Conservation (phyloP, 805 yeast genomes). For the Brettanomyces sp. region DNA sequence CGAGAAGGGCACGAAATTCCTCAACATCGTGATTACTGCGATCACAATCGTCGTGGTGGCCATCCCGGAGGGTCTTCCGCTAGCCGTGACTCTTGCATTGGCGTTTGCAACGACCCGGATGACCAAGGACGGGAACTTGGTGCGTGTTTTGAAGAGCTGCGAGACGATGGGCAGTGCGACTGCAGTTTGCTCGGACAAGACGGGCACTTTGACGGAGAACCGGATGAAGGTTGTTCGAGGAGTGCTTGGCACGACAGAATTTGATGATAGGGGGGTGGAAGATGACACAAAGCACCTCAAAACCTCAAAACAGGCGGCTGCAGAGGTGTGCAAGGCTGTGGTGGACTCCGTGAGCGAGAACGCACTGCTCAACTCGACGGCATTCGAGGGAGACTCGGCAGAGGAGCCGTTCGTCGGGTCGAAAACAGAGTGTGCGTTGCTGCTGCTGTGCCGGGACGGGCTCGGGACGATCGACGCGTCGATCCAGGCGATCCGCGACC, state of each 20-base stretch:
- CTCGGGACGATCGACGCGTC: constrained; percentile 35
- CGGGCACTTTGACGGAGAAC: constrained; percentile 94
- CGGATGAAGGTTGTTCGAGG: constrained; percentile 85
- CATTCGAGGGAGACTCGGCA: constrained; percentile 56
- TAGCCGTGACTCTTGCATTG: constrained; percentile 92
- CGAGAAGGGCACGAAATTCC: constrained; percentile 73
- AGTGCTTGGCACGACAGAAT: constrained; percentile 44
- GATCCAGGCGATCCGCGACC: constrained; percentile 39
- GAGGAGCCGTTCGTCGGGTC: constrained; percentile 74
- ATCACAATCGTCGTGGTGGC: constrained; percentile 94
- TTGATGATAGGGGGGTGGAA: constrained; percentile 31
- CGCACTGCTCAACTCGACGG: constrained; percentile 75
- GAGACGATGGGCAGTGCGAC: constrained; percentile 99
- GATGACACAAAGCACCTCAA: neutral
- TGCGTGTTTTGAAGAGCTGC: constrained; percentile 87
- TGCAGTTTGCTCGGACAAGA: constrained; percentile 92
- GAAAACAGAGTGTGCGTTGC: constrained; percentile 87
- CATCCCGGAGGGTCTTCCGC: constrained; percentile 97
- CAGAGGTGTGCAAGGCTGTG: constrained; percentile 9
- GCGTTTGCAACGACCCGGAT: constrained; percentile 98
- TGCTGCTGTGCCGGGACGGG: constrained; percentile 53
- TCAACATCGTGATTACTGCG: constrained; percentile 82
- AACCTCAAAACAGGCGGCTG: neutral
- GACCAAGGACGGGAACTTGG: constrained; percentile 94
- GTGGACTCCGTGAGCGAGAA: constrained; percentile 37